phyloP scores from a whole-genome alignment of 257 asterid genomes.

The Solanum etuberosum region DNA sequence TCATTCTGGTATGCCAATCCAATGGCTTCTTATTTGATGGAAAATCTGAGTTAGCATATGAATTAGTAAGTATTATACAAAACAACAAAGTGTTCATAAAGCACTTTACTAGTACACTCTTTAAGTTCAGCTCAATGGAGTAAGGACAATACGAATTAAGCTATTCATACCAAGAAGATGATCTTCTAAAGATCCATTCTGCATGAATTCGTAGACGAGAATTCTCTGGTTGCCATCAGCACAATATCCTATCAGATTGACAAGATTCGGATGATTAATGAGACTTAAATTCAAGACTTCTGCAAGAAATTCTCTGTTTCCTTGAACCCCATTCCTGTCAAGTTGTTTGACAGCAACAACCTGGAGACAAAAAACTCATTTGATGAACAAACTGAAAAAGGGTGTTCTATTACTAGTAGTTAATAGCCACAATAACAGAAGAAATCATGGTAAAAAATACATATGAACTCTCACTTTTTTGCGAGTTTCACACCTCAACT shows the following conservation, averaged over 20 bases:
- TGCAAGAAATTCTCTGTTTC: conserved; percentile 41
- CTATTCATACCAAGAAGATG: conserved; percentile 49
- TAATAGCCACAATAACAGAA: not conserved
- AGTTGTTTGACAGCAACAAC: conserved; percentile 39
- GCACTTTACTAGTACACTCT: not conserved
- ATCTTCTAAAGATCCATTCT: conserved; percentile 61
- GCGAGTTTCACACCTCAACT: not conserved
- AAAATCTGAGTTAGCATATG: conserved; percentile 9
- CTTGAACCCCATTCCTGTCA: conserved; percentile 34
- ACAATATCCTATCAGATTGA: conserved; percentile 69
- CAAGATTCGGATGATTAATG: conserved; percentile 64
- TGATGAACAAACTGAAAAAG: not conserved
- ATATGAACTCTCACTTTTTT: not conserved
- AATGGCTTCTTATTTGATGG: conserved; percentile 18
- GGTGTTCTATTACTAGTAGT: not conserved
- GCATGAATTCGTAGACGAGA: conserved; percentile 60
- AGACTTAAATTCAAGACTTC: conserved; percentile 71
- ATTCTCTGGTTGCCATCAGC: conserved; percentile 88
- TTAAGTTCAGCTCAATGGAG: not conserved
- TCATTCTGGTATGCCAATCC: conserved; percentile 37
- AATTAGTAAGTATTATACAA: not conserved
- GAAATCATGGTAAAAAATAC: not conserved
- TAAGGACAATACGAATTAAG: not conserved
- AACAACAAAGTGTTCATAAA: not conserved
- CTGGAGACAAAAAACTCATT: conserved; percentile 1